Evolutionary conservation across 768 basidiomycete species (phyloP).

Genomic region (Lactarius hengduanensis): DNA sequence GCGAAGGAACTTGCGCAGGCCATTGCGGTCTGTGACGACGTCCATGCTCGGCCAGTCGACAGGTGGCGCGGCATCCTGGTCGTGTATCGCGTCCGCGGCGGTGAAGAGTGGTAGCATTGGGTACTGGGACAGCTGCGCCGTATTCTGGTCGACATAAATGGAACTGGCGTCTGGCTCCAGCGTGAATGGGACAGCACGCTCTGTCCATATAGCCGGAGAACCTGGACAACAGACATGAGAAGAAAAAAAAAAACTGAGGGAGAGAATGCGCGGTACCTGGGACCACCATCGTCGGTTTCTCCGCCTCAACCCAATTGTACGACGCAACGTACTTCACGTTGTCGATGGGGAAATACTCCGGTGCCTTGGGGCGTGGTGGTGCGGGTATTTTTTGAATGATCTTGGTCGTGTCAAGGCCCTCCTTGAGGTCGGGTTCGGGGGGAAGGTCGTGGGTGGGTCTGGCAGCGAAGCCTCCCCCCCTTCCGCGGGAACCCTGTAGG

Average conservation of each 20-base stretch:
- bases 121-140: constrained; percentile 40
- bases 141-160: constrained; percentile 58
- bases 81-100: constrained; percentile 48
- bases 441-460: background rate
- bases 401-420: constrained; percentile 12
- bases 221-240: constrained; percentile 38
- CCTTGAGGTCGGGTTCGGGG: constrained; percentile 11
- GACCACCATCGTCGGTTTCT: constrained; percentile 34
- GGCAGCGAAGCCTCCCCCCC: background rate
- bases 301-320: constrained; percentile 34
- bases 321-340: constrained; percentile 34
- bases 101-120: constrained; percentile 56
- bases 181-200: constrained; percentile 46
- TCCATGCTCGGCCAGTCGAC: constrained; percentile 43
- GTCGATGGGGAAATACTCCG: constrained; percentile 13
- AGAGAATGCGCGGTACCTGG: constrained; percentile 30
- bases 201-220: constrained; percentile 59
- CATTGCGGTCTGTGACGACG: constrained; percentile 62
- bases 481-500: background rate
- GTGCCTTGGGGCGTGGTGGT: background rate
- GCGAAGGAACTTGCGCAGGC: constrained; percentile 60
- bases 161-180: constrained; percentile 55
- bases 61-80: constrained; percentile 27
- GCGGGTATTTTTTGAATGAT: constrained; percentile 9
- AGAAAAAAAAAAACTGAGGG: too few relatives aligned